Percentiles rank a stretch among this genome's conserved stretches.
Conservation (phyloP, 75 land plant species). For the Cupressus sempervirens region DNA sequence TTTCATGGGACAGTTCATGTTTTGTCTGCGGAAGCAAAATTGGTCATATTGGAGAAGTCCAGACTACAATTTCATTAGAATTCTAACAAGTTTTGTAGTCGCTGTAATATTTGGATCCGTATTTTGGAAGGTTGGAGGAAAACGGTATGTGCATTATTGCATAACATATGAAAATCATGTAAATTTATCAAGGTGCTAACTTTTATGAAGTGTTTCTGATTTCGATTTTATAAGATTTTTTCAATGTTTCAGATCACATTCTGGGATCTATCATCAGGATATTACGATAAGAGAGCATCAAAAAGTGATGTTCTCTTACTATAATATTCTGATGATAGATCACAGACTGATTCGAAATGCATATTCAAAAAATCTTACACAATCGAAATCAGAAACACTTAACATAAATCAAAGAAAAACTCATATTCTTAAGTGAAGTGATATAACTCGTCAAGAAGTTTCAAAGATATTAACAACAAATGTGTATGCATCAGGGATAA, state of each 20-base stretch:
- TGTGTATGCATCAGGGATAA: constrained; percentile 12
- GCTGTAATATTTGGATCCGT: constrained; percentile 33
- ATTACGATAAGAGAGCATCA: too few species aligned
- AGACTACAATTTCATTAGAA: constrained; percentile 34
- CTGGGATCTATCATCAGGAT: too few species aligned
- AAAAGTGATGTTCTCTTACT: too few species aligned
- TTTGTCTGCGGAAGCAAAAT: constrained; percentile 43
- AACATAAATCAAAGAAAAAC: too few species aligned
- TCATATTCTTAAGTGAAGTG: too few species aligned
- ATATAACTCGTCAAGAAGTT: background rate
- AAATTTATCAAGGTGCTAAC: background rate
- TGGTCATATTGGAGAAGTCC: constrained; percentile 47
- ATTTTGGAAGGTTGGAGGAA: constrained; percentile 30
- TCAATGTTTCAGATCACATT: too few species aligned
- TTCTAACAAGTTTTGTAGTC: constrained; percentile 24
- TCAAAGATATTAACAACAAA: background rate
- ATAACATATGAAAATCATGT: background rate
- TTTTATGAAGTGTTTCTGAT: too few species aligned
- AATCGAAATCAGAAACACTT: too few species aligned
- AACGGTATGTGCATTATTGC: constrained; percentile 12
- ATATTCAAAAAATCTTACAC: too few species aligned
- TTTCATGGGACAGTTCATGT: constrained; percentile 18
- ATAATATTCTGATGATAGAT: too few species aligned
- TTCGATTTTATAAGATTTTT: too few species aligned
- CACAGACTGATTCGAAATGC: too few species aligned